phyloP scores from a whole-genome alignment of 106 monocot genomes.

The Agapanthus africanus region DNA sequence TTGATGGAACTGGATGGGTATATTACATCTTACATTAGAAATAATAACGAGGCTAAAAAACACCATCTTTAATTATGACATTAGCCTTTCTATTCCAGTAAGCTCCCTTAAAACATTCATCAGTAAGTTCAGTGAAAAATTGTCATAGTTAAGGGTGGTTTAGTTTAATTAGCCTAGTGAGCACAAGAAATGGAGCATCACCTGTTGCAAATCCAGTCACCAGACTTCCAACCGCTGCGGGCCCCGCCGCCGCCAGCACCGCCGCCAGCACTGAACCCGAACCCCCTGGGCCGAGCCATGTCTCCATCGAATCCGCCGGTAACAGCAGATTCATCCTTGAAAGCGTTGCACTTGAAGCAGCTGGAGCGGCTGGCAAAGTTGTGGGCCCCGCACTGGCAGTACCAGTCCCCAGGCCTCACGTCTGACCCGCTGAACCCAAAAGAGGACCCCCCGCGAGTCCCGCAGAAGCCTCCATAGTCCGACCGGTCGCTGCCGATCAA shows the following conservation, averaged over 20 bases:
- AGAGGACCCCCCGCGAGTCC: conserved; percentile 31
- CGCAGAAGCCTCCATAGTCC: conserved; percentile 29
- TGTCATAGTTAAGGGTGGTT: too few species aligned
- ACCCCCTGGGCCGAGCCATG: conserved; percentile 1
- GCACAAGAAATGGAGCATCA: conserved; percentile 13
- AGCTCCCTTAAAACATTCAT: too few species aligned
- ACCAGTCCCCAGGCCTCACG: conserved; percentile 91
- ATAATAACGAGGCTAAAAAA: too few species aligned
- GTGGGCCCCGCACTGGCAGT: conserved; percentile 83
- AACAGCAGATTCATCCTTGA: conserved; percentile 55
- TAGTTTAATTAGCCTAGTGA: too few species aligned
- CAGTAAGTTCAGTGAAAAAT: too few species aligned
- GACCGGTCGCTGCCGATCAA: not conserved
- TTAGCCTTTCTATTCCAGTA: too few species aligned
- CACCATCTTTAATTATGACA: too few species aligned
- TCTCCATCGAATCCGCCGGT: conserved; percentile 16
- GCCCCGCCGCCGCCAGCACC: conserved; percentile 20
- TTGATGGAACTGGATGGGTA: too few species aligned
- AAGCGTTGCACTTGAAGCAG: conserved; percentile 77
- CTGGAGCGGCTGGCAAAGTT: conserved; percentile 92
- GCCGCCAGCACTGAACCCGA: conserved; percentile 13
- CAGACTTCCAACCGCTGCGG: conserved; percentile 78
- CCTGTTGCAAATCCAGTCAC: conserved; percentile 95
- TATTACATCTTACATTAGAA: too few species aligned
- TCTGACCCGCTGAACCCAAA: conserved; percentile 49